A percentile compares a stretch with the other conserved stretches of the same genome.
phyloP scores from a whole-genome alignment of 1,284 basidiomycete species.

The Ceratobasidium sp. region DNA sequence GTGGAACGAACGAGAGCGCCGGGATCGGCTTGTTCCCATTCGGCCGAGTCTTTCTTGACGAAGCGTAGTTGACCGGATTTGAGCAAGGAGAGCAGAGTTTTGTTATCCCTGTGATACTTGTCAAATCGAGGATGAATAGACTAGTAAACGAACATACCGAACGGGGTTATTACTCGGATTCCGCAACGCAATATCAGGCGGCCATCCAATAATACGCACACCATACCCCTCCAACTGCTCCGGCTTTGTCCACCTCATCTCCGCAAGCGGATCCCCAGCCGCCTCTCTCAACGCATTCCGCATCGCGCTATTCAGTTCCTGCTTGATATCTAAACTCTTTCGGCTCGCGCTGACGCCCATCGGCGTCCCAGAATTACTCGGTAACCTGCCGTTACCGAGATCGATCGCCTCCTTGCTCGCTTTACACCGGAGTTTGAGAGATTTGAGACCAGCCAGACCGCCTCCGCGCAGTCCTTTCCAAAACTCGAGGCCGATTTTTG shows the following conservation, averaged over 20 bases:
- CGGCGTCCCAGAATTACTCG: not conserved
- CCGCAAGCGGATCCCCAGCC: slow-evolving; percentile 45
- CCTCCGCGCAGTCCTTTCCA: slow-evolving; percentile 45
- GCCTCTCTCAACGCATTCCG: slow-evolving; percentile 45
- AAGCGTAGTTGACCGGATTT: slow-evolving; percentile 42
- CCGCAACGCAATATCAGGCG: slow-evolving; percentile 44
- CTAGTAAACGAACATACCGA: not conserved
- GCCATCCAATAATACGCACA: slow-evolving; percentile 47
- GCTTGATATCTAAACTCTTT: slow-evolving; percentile 46
- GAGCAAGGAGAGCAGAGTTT: slow-evolving; percentile 32
- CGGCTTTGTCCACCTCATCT: slow-evolving; percentile 48
- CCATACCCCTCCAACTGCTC: slow-evolving; percentile 47
- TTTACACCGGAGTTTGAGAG: slow-evolving; percentile 44
- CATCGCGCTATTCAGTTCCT: slow-evolving; percentile 44
- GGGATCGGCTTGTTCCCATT: slow-evolving; percentile 42
- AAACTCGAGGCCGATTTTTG: slow-evolving; percentile 44
- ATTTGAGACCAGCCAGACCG: slow-evolving; percentile 44
- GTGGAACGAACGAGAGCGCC: slow-evolving; percentile 27
- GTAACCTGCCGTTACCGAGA: not conserved
- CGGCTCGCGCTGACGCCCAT: slow-evolving; percentile 20
- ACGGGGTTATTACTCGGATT: slow-evolving; percentile 46
- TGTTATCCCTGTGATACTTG: slow-evolving; percentile 29
- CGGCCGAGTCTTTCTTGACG: slow-evolving; percentile 40
- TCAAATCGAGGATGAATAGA: not conserved
- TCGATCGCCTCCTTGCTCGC: slow-evolving; percentile 27